Conservation (phyloP, 108 stramenopile genomes). For the Mediolabrus comicus region DNA sequence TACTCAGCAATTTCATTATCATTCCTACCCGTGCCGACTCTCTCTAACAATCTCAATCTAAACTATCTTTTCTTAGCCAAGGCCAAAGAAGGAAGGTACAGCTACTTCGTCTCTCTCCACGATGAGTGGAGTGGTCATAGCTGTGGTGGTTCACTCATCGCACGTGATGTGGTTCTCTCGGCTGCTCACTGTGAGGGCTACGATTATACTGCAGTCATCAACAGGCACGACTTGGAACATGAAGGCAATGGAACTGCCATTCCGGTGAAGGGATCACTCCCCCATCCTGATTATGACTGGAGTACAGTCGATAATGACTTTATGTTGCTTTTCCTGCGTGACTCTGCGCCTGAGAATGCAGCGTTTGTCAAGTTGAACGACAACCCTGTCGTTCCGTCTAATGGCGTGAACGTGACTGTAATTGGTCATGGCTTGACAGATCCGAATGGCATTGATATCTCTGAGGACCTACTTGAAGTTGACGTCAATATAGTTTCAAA, state of each 20-base stretch:
- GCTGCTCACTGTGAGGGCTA: slow-evolving; percentile 51
- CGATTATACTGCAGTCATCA: slow-evolving; percentile 3
- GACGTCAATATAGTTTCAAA: slow-evolving; percentile 18
- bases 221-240: slow-evolving; percentile 9
- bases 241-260: slow-evolving; percentile 3
- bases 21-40: too few relatives aligned
- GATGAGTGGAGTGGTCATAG: too few relatives aligned
- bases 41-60: neutral
- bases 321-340: slow-evolving; percentile 10
- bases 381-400: slow-evolving; percentile 13
- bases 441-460: neutral
- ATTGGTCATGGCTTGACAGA: slow-evolving; percentile 51
- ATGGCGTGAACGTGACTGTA: slow-evolving; percentile 36
- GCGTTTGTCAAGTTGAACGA: slow-evolving; percentile 25
- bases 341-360: neutral
- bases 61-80: neutral
- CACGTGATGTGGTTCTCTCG: slow-evolving; percentile 45
- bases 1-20: too few relatives aligned
- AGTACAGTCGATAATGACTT: slow-evolving; percentile 1
- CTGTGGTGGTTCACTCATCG: slow-evolving; percentile 53
- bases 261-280: neutral
- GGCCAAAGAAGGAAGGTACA: neutral
- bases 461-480: slow-evolving; percentile 13
- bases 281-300: slow-evolving; percentile 1
- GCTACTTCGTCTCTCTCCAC: neutral